Conservation (phyloP, 192 early-diverging fungal genomes). For the Coemansia sp. region DNA sequence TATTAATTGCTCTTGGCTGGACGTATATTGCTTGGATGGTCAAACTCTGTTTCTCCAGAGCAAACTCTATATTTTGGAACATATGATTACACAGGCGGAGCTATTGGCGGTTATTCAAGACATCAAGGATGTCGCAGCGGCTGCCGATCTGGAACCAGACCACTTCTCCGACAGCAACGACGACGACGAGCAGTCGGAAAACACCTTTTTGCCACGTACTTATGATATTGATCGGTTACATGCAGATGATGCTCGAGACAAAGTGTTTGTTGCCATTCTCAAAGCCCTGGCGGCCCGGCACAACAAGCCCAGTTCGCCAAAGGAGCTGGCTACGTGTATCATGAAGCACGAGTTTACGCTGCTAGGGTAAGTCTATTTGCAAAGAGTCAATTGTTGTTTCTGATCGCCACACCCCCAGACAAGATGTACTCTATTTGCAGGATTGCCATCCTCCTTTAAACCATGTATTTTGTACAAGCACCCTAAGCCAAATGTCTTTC, state of each 20-base stretch:
- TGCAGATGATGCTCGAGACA: constrained; percentile 76
- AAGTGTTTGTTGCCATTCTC: constrained; percentile 83
- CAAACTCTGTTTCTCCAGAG: constrained; percentile 3
- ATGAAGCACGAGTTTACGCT: constrained; percentile 74
- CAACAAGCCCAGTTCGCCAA: constrained; percentile 80
- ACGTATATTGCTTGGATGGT: neutral
- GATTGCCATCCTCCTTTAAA: constrained; percentile 8
- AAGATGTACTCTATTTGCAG: constrained; percentile 11
- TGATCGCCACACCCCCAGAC: neutral
- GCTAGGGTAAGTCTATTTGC: constrained; percentile 63
- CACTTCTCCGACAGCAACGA: constrained; percentile 11
- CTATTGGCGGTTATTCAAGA: constrained; percentile 38
- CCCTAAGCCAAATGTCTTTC: too few species aligned
- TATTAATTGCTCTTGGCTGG: too few species aligned
- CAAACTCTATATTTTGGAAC: neutral
- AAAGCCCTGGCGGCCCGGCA: constrained; percentile 72
- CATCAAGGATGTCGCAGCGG: constrained; percentile 44
- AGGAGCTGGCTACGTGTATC: constrained; percentile 75
- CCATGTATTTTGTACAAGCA: too few species aligned
- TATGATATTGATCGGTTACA: constrained; percentile 59
- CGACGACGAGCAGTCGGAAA: constrained; percentile 42
- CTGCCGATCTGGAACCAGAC: constrained; percentile 13
- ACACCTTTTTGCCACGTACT: constrained; percentile 35
- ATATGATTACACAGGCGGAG: constrained; percentile 45
- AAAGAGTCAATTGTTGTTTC: neutral